A percentile compares a stretch with the other conserved stretches of the same genome.
Evolutionary conservation across 2,329 filamentous ascomycete genomes (phyloP).

Genomic region (Hymenoscyphus linearis): DNA sequence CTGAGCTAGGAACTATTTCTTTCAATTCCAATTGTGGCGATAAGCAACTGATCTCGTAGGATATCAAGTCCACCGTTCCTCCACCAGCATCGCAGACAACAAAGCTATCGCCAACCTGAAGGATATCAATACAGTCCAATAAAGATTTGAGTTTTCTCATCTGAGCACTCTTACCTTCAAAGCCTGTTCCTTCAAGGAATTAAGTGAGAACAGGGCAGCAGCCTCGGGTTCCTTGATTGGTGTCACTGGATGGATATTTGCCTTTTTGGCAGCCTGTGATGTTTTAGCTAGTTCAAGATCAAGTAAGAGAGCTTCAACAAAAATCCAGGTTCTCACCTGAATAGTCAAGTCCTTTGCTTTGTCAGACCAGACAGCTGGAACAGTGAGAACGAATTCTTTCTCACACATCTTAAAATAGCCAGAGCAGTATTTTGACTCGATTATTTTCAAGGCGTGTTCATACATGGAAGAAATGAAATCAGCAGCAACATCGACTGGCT

Average conservation of each 20-base stretch:
- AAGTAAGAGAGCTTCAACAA: no score
- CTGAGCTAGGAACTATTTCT: constrained; percentile 25
- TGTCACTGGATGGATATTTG: constrained; percentile 5
- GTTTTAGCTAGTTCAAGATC: constrained; percentile 1
- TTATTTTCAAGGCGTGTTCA: constrained; percentile 40
- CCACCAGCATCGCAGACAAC: constrained; percentile 33
- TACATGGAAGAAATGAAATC: constrained; percentile 32
- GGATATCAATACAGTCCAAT: constrained; percentile 26
- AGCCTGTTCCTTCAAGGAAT: neutral
- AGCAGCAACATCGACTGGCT: constrained; percentile 44
- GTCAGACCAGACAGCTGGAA: constrained; percentile 55
- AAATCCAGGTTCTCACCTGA: no score
- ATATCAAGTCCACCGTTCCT: constrained; percentile 33
- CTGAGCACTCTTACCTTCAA: no score
- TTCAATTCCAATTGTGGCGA: constrained; percentile 23
- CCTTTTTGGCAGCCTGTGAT: constrained; percentile 26
- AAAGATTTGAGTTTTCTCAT: neutral
- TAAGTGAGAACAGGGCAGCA: constrained; percentile 16
- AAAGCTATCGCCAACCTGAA: constrained; percentile 28
- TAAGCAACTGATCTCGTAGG: constrained; percentile 24
- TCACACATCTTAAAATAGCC: constrained; percentile 40
- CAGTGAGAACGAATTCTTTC: constrained; percentile 50
- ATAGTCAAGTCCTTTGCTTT: constrained; percentile 41
- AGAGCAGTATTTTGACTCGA: constrained; percentile 39
- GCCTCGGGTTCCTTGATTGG: constrained; percentile 21